phyloP scores from a whole-genome alignment of 768 basidiomycete species.

The Termitomyces sp. region DNA sequence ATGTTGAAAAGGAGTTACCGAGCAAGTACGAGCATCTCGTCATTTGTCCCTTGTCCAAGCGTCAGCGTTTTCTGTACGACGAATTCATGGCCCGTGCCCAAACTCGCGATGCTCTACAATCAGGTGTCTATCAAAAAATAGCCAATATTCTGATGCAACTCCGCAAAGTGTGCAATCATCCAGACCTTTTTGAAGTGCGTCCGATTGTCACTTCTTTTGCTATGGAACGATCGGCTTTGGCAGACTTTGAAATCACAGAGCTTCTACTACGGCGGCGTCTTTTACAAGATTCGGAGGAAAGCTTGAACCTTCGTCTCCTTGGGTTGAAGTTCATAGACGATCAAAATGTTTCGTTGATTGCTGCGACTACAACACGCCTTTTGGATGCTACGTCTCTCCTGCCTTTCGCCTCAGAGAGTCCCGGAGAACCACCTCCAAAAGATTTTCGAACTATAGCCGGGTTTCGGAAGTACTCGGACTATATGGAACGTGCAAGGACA shows the following conservation, averaged over 20 bases:
- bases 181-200: conserved; percentile 86
- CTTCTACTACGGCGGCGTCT: conserved; percentile 76
- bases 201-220: conserved; percentile 76
- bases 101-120: conserved; percentile 75
- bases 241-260: conserved; percentile 83
- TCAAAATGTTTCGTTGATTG: conserved; percentile 48
- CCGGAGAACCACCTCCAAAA: conserved; percentile 61
- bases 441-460: conserved; percentile 76
- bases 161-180: conserved; percentile 94
- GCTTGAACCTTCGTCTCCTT: conserved; percentile 55
- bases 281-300: conserved; percentile 47
- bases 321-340: conserved; percentile 57
- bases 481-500: conserved; percentile 42
- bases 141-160: conserved; percentile 98
- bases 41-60: conserved; percentile 82
- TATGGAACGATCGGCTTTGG: conserved; percentile 69
- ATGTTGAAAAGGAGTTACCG: conserved; percentile 93
- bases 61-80: conserved; percentile 93
- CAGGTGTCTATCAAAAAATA: conserved; percentile 84
- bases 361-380: conserved; percentile 45
- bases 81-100: conserved; percentile 91
- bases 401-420: conserved; percentile 46
- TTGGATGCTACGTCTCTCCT: conserved; percentile 57
- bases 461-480: conserved; percentile 49
- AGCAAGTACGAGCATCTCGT: conserved; percentile 91